Conservation (phyloP, 768 basidiomycete genomes). For the Megacollybia marginata region DNA sequence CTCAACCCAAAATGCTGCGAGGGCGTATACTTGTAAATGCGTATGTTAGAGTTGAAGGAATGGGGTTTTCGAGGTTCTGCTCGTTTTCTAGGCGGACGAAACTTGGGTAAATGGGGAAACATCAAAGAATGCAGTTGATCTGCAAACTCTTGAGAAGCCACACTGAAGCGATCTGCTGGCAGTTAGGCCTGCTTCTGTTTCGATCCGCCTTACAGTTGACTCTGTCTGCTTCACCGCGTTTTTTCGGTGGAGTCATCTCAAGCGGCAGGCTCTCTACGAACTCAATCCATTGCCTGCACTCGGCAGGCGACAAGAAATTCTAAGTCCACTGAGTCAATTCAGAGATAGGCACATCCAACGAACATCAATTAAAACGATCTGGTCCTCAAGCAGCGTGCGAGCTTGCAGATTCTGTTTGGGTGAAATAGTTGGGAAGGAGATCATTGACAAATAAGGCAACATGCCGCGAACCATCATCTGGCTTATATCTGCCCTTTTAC, state of each 20-base stretch:
- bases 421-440: slow-evolving; percentile 36
- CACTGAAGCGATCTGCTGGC: slow-evolving; percentile 50
- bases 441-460: too few relatives aligned
- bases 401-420: slow-evolving; percentile 39
- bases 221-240: slow-evolving; percentile 63
- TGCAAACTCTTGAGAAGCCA: slow-evolving; percentile 54
- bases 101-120: slow-evolving; percentile 50
- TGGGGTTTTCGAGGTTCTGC: slow-evolving; percentile 32
- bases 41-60: slow-evolving; percentile 68
- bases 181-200: background rate
- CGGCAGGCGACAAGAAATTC: slow-evolving; percentile 49
- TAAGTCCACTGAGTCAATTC: slow-evolving; percentile 15
- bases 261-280: slow-evolving; percentile 56
- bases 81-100: slow-evolving; percentile 32
- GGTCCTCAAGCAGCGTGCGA: slow-evolving; percentile 48
- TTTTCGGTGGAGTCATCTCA: slow-evolving; percentile 64
- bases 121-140: slow-evolving; percentile 39
- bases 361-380: slow-evolving; percentile 57
- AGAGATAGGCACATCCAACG: slow-evolving; percentile 11
- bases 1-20: slow-evolving; percentile 56
- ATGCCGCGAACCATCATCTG: too few relatives aligned
- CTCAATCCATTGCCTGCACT: slow-evolving; percentile 53
- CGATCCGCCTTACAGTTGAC: slow-evolving; percentile 50
- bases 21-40: slow-evolving; percentile 61
- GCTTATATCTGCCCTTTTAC: too few relatives aligned